Evolutionary conservation across 441 rosid species (phyloP), one percentile per base, ranked within the genome.

Genomic region (Bruguiera hainesii): DNA sequence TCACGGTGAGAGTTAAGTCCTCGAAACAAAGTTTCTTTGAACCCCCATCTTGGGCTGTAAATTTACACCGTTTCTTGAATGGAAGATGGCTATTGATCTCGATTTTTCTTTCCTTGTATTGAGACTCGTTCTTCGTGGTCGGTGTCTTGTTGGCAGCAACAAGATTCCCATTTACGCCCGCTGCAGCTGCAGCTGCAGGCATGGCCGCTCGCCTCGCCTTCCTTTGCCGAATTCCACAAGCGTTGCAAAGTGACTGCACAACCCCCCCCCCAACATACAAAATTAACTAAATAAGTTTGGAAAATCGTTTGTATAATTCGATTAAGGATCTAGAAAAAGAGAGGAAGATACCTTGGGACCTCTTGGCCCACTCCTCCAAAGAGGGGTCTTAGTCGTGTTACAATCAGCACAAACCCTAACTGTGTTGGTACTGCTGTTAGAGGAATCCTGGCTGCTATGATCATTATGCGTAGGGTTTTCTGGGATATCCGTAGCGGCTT

Each of bases 381-480:
- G 94, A 74, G 98, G 98, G 74, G 98, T 93, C 78, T 90, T 93
- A 25, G 96, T 89, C 10, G 97, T 90, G 85, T 85, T 87, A 58
- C 98, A 93, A 67, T 90, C 96, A 57, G 96, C 69, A 79, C 98
- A 93, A 85, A 87, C 98, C 93, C 98, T 93, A 86, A 89, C 67
- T 65, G 83, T 49, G 73, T 59, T 79, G 76, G 51, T 82, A 59
- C 74, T 56, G 69, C 63, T 80, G 75, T 59, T 77, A 51, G 66
- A 51, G 57, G 75, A 69, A 68, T 63, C 74, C 72, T 76, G 67
- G 75, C 71, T 60, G 74, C 71, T 76, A 63, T 61, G 63, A 21
- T 82, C 79, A 23, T 73, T 66, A n/a, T 46, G 81, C 20, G 59
- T 66, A 60, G 57, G 74, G 73, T 60, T 61, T 23, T 42, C 57